Base-by-base conservation (phyloP, 805 yeast species). In the Lachancea fermentati region DNA sequence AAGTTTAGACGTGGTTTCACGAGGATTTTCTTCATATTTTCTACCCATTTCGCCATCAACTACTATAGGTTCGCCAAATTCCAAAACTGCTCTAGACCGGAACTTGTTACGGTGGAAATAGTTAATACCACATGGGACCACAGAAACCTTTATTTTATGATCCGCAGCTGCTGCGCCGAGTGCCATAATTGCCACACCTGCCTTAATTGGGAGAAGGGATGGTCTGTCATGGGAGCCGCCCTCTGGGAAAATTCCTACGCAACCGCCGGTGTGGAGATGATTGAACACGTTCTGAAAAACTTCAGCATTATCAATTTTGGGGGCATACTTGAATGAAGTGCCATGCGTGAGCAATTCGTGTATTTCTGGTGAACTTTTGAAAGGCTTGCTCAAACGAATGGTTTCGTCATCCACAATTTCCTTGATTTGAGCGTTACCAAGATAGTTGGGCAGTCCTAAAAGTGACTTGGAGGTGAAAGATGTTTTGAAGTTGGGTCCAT, bases 141-240 rank as follows among this genome's bases (percentile, higher is more conserved):
- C 85, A 43, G 81, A 77, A 3, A 91, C 85, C 37, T 83, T 75
- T 60, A 87, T 77, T 19, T 71, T 67, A 0, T 93, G 88, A 48
- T 83, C 76, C 34, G 79, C 74, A 16, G 83, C 86, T 69, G 85
- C 76, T 0, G 97, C 95, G 12, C 97, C 97, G 14, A 91, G 68
- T 0, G 97, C 97, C 97, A 91, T 91, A 41, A 91, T 83, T 1
- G 97, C 96, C 18, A 91, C 96, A 36, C 98, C 98, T 0, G 97
- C 96, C 58, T 91, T 91, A 50, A 91, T 69, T 0, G 98, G 97
- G 32, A 91, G 69, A 50, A 91, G 64, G 46, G 86, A 91, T 1
- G 97, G 79, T 46, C 98, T 72, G 60, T 91, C 98, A 56, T 91
- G 98, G 6, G 96, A 85, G 0, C 98, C 98, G 44, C 98, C 98